These are phyloP conservation scores for Neoascochyta sp. DNA, from an alignment of 2,329 filamentous ascomycete species.

Conservation along the genomic window DNA sequence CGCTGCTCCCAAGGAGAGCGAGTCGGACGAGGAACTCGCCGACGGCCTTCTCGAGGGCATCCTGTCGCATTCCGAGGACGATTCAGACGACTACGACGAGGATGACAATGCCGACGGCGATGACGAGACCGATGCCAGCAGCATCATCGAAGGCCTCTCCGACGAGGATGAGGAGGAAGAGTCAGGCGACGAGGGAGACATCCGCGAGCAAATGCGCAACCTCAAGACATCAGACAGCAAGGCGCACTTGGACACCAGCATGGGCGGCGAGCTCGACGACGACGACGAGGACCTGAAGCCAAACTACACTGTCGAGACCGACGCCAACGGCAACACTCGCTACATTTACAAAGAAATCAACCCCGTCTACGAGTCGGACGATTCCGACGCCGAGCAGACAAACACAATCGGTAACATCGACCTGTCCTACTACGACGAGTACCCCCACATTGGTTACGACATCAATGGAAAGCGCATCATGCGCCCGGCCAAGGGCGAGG, in stretches of 20 bases:
- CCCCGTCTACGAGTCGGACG: constrained; percentile 92
- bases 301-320: constrained; percentile 63
- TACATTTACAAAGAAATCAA: constrained; percentile 95
- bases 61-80: constrained; percentile 43
- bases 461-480: constrained; percentile 99
- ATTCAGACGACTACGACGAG: constrained; percentile 26
- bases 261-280: constrained; percentile 25
- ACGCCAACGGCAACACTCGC: constrained; percentile 85
- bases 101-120: constrained; percentile 21
- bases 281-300: constrained; percentile 36
- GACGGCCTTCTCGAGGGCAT: constrained; percentile 43
- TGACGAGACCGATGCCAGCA: constrained; percentile 30
- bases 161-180: constrained; percentile 29
- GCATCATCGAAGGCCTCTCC: constrained; percentile 30
- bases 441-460: constrained; percentile 97
- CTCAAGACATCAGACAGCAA: constrained; percentile 37
- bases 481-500: constrained; percentile 89
- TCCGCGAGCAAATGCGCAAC: constrained; percentile 45
- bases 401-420: constrained; percentile 98
- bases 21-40: constrained; percentile 35
- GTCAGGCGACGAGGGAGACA: constrained; percentile 41
- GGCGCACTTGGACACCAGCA: constrained; percentile 11
- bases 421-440: constrained; percentile 91
- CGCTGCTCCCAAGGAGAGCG: constrained; percentile 27
- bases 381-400: constrained; percentile 72